A percentile compares a stretch with the other conserved stretches of the same genome.
These are phyloP conservation scores for Colletotrichum tamarilloi DNA, from an alignment of 2,329 filamentous ascomycete species.

Conservation along the genomic window DNA sequence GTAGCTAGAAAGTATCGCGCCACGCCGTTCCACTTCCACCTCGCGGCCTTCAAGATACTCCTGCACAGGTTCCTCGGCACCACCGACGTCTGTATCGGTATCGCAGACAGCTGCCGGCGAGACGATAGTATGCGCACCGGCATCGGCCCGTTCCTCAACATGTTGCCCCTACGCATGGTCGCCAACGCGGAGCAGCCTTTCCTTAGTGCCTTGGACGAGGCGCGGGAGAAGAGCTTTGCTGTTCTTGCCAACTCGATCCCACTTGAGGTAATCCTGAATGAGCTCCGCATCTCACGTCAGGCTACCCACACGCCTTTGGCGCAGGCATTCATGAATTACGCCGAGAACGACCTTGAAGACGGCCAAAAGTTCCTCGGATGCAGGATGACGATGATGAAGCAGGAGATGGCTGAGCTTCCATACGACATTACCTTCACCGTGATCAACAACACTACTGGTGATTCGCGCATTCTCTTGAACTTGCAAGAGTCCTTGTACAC, in stretches of 20 bases:
- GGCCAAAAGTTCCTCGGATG: not conserved
- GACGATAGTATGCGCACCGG: constrained; percentile 9
- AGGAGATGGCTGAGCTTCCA: not conserved
- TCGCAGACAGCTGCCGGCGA: constrained; percentile 49
- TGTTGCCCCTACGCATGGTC: constrained; percentile 54
- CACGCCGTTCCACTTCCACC: constrained; percentile 58
- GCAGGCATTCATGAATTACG: constrained; percentile 59
- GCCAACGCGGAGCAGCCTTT: constrained; percentile 38
- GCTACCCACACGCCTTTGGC: constrained; percentile 55
- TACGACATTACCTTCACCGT: not conserved
- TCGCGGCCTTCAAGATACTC: constrained; percentile 53
- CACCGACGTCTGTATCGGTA: constrained; percentile 56
- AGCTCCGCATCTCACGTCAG: constrained; percentile 53
- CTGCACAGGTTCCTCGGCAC: constrained; percentile 34
- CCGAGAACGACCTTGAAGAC: constrained; percentile 43
- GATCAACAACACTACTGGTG: not conserved
- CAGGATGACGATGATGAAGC: not conserved
- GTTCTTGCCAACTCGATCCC: constrained; percentile 56
- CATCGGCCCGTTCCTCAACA: constrained; percentile 52
- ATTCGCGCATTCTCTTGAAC: not conserved
- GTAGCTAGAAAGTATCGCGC: constrained; percentile 18
- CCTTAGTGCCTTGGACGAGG: constrained; percentile 34
- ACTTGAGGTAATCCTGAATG: constrained; percentile 56
- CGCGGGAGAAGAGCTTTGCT: constrained; percentile 42
- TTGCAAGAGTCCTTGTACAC: not conserved